Percentiles rank a stretch among this genome's conserved stretches.
Conservation (phyloP, 2,329 filamentous ascomycete genomes). For the Penicillium digitatum region DNA sequence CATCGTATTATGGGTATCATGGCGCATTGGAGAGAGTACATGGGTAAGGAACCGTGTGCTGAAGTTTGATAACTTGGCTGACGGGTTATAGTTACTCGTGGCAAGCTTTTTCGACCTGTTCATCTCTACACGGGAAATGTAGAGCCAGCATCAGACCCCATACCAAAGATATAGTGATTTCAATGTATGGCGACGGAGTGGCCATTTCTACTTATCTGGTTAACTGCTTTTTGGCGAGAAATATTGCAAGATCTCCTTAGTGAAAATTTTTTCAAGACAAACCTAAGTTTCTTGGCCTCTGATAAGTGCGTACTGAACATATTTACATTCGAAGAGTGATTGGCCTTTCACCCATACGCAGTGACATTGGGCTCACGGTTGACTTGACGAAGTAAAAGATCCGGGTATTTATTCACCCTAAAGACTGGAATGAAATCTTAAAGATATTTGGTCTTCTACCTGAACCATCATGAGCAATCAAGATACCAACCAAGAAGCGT, state of each 20-base stretch:
- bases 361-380: not conserved
- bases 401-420: not conserved
- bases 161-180: constrained; percentile 11
- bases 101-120: constrained; percentile 29
- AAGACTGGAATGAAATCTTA: not conserved
- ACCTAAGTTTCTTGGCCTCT: not conserved
- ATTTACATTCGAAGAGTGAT: not conserved
- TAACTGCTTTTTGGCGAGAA: too few relatives aligned
- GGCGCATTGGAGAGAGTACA: constrained; percentile 36
- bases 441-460: not conserved
- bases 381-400: not conserved
- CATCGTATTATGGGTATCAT: constrained; percentile 34
- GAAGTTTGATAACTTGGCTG: constrained; percentile 4
- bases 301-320: fast-evolving
- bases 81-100: constrained; percentile 21
- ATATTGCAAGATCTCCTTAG: fast-evolving
- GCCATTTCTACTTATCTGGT: not conserved
- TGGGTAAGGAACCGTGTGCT: constrained; percentile 18
- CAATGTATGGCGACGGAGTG: too few relatives aligned
- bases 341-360: not conserved
- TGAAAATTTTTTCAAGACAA: too few relatives aligned
- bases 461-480: not conserved
- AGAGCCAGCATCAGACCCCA: not conserved
- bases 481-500: not conserved
- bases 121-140: constrained; percentile 28